Evolutionary conservation across 192 early-diverging fungal genomes (phyloP).

Genomic region (Coemansia sp.): DNA sequence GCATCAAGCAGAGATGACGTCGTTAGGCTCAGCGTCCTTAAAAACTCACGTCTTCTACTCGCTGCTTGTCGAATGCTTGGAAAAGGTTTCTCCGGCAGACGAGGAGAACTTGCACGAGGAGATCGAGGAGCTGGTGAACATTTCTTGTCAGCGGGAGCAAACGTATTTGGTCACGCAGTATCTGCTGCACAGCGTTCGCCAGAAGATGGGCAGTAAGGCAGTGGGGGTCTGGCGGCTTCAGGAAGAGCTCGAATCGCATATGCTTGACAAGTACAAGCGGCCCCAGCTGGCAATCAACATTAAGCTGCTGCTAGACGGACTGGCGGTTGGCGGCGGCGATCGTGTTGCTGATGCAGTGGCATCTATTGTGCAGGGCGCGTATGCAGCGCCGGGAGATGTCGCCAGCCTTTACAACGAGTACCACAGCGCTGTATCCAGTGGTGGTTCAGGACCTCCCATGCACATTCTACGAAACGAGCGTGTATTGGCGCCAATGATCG

Average conservation of each 20-base stretch:
- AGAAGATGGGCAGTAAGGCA: constrained; percentile 24
- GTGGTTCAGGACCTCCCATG: constrained; percentile 5
- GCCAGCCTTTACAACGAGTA: constrained; percentile 35
- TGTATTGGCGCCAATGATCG: constrained; percentile 35
- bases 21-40: constrained; percentile 63
- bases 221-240: constrained; percentile 28
- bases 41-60: constrained; percentile 65
- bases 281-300: constrained; percentile 44
- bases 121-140: constrained; percentile 56
- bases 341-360: constrained; percentile 28
- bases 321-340: constrained; percentile 32
- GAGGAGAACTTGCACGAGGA: constrained; percentile 57
- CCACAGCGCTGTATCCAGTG: constrained; percentile 10
- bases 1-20: constrained; percentile 63
- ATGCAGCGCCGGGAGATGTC: constrained; percentile 45
- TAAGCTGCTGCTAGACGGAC: constrained; percentile 30
- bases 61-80: constrained; percentile 61
- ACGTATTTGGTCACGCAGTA: constrained; percentile 47
- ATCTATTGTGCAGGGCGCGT: constrained; percentile 37
- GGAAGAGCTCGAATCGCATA: constrained; percentile 38
- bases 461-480: constrained; percentile 28
- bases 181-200: constrained; percentile 19
- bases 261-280: constrained; percentile 37
- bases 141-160: constrained; percentile 39
- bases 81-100: constrained; percentile 57